Percentiles rank a stretch among this genome's conserved stretches.
phyloP scores from a whole-genome alignment of 257 asterid species.

The Solanum bukasovii region DNA sequence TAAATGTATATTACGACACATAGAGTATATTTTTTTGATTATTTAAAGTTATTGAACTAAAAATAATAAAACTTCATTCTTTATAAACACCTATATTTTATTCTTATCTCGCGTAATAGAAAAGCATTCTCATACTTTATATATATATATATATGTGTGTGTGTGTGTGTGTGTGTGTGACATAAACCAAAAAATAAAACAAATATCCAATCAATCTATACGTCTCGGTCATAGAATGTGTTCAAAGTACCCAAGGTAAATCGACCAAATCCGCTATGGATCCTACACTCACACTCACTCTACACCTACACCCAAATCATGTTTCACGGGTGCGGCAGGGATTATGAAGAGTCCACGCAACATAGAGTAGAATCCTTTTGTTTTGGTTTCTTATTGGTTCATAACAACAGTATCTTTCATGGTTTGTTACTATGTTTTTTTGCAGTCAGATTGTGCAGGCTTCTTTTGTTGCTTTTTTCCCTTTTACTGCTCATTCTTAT shows the following conservation, averaged over 20 bases:
- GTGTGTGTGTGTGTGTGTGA: background rate
- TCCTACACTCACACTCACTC: background rate
- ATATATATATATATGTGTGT: background rate
- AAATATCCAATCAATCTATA: background rate
- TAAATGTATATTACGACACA: background rate
- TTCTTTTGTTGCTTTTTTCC: background rate
- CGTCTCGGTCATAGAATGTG: background rate
- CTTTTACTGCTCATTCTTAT: background rate
- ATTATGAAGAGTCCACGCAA: background rate
- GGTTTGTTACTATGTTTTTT: background rate
- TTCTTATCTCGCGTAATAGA: background rate
- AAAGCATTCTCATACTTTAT: background rate
- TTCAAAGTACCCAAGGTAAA: background rate
- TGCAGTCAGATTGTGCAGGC: background rate
- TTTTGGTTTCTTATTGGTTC: background rate
- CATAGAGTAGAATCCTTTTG: background rate
- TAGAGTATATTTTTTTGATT: background rate
- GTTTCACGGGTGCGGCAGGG: background rate
- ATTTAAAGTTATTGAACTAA: background rate
- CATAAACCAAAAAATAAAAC: background rate
- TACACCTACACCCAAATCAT: background rate
- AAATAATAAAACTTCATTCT: background rate
- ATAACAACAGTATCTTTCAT: background rate
- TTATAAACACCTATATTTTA: background rate
- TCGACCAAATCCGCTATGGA: background rate